A percentile compares a stretch with the other conserved stretches of the same genome.
Conservation (phyloP, 169 alveolate species). For the Blepharisma undulans region DNA sequence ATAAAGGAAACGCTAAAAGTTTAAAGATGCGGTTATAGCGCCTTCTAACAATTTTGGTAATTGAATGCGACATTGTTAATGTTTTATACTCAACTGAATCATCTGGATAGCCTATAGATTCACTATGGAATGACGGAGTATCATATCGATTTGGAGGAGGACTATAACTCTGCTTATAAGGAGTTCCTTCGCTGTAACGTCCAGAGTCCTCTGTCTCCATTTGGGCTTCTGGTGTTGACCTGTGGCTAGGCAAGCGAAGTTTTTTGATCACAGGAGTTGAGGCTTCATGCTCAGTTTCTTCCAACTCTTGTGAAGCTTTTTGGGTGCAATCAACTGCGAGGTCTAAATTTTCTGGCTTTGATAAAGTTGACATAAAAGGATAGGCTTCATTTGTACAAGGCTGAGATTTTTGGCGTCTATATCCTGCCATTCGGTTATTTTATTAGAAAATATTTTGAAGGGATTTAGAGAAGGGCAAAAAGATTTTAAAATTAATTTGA, state of each 20-base stretch:
- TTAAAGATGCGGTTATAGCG: background rate
- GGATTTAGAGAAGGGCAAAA: background rate
- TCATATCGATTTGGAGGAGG: background rate
- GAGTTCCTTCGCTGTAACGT: background rate
- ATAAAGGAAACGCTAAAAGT: background rate
- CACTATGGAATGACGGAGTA: background rate
- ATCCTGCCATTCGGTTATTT: background rate
- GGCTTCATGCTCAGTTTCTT: background rate
- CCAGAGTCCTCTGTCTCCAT: background rate
- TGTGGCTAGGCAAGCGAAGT: background rate
- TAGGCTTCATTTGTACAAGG: background rate
- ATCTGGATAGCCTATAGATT: background rate
- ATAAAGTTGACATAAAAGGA: background rate
- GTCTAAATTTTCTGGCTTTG: background rate
- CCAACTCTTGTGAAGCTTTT: background rate
- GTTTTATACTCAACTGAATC: background rate
- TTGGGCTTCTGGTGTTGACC: background rate
- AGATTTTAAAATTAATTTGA: background rate
- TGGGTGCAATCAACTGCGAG: background rate
- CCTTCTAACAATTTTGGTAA: background rate
- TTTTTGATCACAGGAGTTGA: background rate
- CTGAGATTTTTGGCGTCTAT: background rate
- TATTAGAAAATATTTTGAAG: background rate
- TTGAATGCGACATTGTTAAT: background rate
- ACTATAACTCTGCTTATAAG: background rate